Base-by-base conservation (phyloP, 441 rosid species). In the Adansonia madagascariensis region DNA sequence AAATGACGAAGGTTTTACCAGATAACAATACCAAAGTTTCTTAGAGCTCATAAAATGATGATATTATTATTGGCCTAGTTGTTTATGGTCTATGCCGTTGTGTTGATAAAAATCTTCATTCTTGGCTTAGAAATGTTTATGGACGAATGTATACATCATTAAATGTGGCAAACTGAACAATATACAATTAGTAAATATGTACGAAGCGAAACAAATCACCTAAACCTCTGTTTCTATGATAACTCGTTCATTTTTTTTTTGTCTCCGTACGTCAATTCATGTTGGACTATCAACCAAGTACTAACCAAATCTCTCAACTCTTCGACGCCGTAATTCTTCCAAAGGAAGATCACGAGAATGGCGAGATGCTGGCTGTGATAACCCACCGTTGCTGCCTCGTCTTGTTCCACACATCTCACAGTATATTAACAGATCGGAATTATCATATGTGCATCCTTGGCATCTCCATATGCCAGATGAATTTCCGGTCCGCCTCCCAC, bases 401-500 rank as follows among this genome's bases (percentile, higher is more conserved):
- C 80, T 80, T 1, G 88, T 84, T 79, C 97, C 98, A 76, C 98
- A 93, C 97, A 92, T 93, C 83, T 95, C 98, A 39, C 98, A 95
- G 11, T 11, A 71, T 46, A 82, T 85, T 67, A 80, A 71, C 91
- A 82, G 82, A 63, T 86, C 85, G 53, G 91, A 82, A 80, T 95
- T 95, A 72, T 93, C 97, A 76, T 82, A 93, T 10, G 97, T 92
- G 86, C 99, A 93, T 1, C 91, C 90, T 20, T 80, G 88, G 81
- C 99, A 93, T 76, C 98, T 93, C 99, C 99, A 95, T 12, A 77
- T 56, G 27, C 85, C 85, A 56, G 88, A 70, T 78, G 78, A 79
- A 62, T 86, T 78, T 52, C 91, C 82, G 3, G 81, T 76, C 47
- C 64, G 84, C 52, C 79, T 80, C 53, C 94, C 82, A 64, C 94